These are phyloP conservation scores for Polyplosphaeria fusca DNA, from an alignment of 495 filamentous ascomycete genomes.

Conservation along the genomic window DNA sequence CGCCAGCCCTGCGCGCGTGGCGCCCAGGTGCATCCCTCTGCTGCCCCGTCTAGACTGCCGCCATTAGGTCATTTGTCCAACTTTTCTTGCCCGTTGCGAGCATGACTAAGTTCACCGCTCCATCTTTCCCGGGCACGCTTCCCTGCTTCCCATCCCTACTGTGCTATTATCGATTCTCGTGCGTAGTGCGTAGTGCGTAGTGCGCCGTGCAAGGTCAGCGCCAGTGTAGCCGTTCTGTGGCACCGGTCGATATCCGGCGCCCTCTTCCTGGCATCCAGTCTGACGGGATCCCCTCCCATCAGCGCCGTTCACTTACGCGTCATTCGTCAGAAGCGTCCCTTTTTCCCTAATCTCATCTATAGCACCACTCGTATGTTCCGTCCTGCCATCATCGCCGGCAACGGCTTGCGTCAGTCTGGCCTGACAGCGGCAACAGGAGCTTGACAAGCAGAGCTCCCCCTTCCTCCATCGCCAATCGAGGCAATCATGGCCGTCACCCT, in stretches of 20 bases:
- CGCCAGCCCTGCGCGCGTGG: conserved; percentile 10
- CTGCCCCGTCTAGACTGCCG: background rate
- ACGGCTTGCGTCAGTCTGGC: too few species aligned
- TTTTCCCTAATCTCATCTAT: too few species aligned
- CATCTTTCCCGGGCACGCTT: background rate
- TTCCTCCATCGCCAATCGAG: conserved; percentile 8
- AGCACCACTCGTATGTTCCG: too few species aligned
- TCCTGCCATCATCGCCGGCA: too few species aligned
- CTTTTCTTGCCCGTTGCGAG: conserved; percentile 16
- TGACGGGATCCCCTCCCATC: conserved; percentile 1
- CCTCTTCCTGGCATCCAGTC: conserved; percentile 14
- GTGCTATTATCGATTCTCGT: conserved; percentile 29
- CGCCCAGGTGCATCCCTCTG: conserved; percentile 20
- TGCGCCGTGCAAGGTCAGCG: conserved; percentile 29
- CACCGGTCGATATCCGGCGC: conserved; percentile 8
- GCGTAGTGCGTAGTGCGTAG: too few species aligned
- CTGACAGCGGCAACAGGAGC: conserved; percentile 6
- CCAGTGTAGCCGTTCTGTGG: conserved; percentile 18
- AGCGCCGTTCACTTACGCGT: background rate
- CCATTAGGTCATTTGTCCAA: conserved; percentile 32
- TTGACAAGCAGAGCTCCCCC: background rate
- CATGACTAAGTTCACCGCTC: conserved; percentile 36
- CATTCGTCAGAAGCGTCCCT: too few species aligned
- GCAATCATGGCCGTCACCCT: background rate
- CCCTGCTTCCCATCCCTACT: conserved; percentile 22